Evolutionary conservation across 352 stramenopile genomes (phyloP).

Genomic region (Pythium brachiatum): DNA sequence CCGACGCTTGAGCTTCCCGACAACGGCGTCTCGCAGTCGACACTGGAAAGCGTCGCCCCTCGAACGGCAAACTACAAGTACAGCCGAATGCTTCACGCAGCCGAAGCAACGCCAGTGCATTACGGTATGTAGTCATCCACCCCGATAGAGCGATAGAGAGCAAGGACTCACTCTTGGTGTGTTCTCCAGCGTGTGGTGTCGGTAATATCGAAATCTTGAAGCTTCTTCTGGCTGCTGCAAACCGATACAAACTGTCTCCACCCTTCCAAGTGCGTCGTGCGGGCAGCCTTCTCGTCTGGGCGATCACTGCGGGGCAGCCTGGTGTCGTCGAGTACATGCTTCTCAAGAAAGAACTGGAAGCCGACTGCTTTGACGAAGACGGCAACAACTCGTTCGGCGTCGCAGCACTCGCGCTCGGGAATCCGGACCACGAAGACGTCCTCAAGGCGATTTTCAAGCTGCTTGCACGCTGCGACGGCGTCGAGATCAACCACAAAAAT

Average conservation of each 20-base stretch:
- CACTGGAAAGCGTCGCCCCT: slow-evolving; percentile 48
- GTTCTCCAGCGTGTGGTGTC: slow-evolving; percentile 36
- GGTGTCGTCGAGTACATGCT: slow-evolving; percentile 47
- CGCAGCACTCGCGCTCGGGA: slow-evolving; percentile 41
- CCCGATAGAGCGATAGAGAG: background rate
- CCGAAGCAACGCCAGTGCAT: slow-evolving; percentile 61
- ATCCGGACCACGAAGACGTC: slow-evolving; percentile 3
- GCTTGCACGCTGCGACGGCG: slow-evolving; percentile 23
- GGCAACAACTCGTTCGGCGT: slow-evolving; percentile 66
- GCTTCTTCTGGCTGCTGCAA: slow-evolving; percentile 38
- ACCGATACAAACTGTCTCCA: slow-evolving; percentile 13
- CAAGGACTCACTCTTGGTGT: background rate
- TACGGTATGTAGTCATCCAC: slow-evolving; percentile 33
- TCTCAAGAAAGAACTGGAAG: slow-evolving; percentile 42
- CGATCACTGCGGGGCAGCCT: slow-evolving; percentile 44
- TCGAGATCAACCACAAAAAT: slow-evolving; percentile 77
- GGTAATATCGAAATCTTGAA: slow-evolving; percentile 60
- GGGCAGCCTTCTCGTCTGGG: slow-evolving; percentile 65
- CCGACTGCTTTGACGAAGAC: slow-evolving; percentile 68
- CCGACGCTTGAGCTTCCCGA: slow-evolving; percentile 34
- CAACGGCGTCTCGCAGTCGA: slow-evolving; percentile 27
- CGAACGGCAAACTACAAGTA: slow-evolving; percentile 56
- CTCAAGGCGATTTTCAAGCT: slow-evolving; percentile 37
- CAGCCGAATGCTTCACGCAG: slow-evolving; percentile 46
- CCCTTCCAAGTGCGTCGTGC: slow-evolving; percentile 25